Evolutionary conservation across 805 yeast genomes (phyloP).

Genomic region (Starmerella riodocensis): DNA sequence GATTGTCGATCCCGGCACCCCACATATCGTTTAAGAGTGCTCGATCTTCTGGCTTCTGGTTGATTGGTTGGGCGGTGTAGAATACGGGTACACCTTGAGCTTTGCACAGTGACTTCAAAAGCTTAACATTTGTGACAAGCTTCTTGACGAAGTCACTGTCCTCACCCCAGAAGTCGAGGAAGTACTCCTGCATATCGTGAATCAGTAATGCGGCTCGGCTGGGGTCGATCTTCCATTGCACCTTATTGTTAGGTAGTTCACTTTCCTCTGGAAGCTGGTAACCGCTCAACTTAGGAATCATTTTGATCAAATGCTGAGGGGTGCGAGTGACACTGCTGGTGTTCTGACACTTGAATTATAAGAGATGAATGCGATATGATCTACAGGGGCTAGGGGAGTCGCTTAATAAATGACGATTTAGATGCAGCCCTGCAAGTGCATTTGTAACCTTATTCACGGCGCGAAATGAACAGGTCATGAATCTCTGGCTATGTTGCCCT

Average conservation of each 20-base stretch:
- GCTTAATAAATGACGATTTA: no score
- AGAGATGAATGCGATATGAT: not conserved
- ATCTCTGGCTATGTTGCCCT: no score
- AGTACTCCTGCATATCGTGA: constrained; percentile 18
- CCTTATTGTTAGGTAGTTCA: constrained; percentile 10
- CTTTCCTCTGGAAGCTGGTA: constrained; percentile 4
- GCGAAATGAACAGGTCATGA: no score
- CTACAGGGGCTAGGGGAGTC: not conserved
- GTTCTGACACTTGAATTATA: no score
- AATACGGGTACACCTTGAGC: constrained; percentile 14
- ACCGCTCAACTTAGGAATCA: constrained; percentile 12
- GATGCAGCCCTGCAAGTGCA: no score
- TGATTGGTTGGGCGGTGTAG: constrained; percentile 15
- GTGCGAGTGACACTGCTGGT: no score
- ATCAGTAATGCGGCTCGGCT: constrained; percentile 12
- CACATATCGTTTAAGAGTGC: constrained; percentile 14
- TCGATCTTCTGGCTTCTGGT: constrained; percentile 12
- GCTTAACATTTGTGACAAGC: constrained; percentile 5
- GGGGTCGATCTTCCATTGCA: constrained; percentile 12
- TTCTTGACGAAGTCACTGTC: constrained; percentile 7
- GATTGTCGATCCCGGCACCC: constrained; percentile 12
- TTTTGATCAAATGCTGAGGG: not conserved
- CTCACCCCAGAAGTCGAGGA: constrained; percentile 13
- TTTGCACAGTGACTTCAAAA: constrained; percentile 5
- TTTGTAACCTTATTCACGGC: no score